phyloP scores from a whole-genome alignment of 371 early-diverging fungal genomes.

The Circinella umbellata region DNA sequence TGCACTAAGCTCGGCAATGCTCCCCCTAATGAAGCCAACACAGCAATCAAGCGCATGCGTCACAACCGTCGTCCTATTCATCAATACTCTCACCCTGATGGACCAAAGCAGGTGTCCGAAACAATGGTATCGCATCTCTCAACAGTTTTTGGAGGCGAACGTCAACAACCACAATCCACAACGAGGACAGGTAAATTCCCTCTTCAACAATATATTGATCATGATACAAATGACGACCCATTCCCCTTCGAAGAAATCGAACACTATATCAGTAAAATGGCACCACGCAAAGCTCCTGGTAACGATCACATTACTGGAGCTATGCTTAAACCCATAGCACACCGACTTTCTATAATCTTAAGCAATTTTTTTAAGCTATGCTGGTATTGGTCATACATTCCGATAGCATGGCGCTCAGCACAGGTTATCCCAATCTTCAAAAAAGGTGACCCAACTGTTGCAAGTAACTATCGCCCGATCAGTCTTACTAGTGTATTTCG shows the following conservation, averaged over 20 bases:
- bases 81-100: conserved; percentile 15
- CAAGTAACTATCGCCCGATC: conserved; percentile 26
- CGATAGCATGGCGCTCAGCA: conserved; percentile 27
- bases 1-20: conserved; percentile 11
- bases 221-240: neutral
- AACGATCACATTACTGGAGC: conserved; percentile 28
- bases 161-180: neutral
- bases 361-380: conserved; percentile 21
- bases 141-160: conserved; percentile 10
- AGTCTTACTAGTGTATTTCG: conserved; percentile 24
- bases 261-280: neutral
- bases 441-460: conserved; percentile 18
- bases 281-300: conserved; percentile 26
- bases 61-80: neutral
- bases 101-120: conserved; percentile 15
- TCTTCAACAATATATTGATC: too few species aligned
- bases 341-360: conserved; percentile 10
- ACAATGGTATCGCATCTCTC: conserved; percentile 14
- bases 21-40: conserved; percentile 2
- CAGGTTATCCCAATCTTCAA: conserved; percentile 31
- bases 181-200: neutral
- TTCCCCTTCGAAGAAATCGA: neutral
- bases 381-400: conserved; percentile 27
- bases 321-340: conserved; percentile 27
- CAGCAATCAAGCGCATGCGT: conserved; percentile 9